Conservation (phyloP, 2,329 filamentous ascomycete species). For the Colletotrichum eleusines region DNA sequence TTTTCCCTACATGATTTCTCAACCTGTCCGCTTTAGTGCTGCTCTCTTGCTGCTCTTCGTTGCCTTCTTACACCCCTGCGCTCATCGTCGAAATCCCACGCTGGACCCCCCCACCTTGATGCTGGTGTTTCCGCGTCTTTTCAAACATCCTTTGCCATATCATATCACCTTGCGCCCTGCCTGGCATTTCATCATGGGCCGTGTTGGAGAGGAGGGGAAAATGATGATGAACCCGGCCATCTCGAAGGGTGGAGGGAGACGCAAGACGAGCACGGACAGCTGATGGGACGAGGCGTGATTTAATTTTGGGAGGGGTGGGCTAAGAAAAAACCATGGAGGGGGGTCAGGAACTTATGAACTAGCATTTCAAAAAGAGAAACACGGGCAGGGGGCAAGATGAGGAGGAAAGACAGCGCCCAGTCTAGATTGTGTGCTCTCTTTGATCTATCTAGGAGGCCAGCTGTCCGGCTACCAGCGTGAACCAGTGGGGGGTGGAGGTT, state of each 20-base stretch:
- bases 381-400: not conserved
- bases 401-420: slow-evolving; percentile 13
- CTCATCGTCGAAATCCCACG: not conserved
- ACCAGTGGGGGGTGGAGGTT: slow-evolving; percentile 25
- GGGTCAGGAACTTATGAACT: slow-evolving; percentile 9
- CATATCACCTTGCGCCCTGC: not conserved
- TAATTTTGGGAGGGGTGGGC: not conserved
- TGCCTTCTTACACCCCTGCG: not conserved
- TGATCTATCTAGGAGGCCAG: not conserved
- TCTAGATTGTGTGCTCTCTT: not conserved
- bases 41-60: not conserved
- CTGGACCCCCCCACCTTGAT: not conserved
- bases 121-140: not conserved
- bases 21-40: too few species aligned
- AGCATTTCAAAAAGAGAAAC: slow-evolving; percentile 6
- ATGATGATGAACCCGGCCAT: not conserved
- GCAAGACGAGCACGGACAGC: slow-evolving; percentile 9
- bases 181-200: not conserved
- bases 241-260: not conserved
- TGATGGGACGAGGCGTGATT: slow-evolving; percentile 3
- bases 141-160: not conserved
- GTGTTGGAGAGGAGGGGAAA: not conserved
- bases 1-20: too few species aligned
- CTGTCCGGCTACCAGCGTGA: slow-evolving; percentile 31
- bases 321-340: not conserved